Evolutionary conservation across 164 flowering plant species (phyloP).

Genomic region (Piper betle): DNA sequence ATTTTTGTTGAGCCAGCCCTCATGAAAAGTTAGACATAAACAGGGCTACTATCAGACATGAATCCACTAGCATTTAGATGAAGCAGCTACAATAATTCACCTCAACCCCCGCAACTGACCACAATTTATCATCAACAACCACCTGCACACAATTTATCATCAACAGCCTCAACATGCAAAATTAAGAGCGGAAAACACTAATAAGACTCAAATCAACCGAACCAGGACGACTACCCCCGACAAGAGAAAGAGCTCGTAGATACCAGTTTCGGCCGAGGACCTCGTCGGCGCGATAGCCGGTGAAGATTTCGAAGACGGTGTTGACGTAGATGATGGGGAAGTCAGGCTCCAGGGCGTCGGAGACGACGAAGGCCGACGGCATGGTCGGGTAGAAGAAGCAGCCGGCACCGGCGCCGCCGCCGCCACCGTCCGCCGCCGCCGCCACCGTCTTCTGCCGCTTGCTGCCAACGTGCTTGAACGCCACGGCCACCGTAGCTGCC

Average conservation of each 20-base stretch:
- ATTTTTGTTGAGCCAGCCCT: too few relatives aligned
- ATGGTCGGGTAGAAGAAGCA: constrained; percentile 33
- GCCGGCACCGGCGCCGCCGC: constrained; percentile 18
- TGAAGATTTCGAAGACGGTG: constrained; percentile 54
- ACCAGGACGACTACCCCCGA: too few relatives aligned
- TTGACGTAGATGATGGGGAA: constrained; percentile 80
- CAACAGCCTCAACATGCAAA: too few relatives aligned
- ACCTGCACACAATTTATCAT: too few relatives aligned
- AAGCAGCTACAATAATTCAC: too few relatives aligned
- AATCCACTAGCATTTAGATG: too few relatives aligned
- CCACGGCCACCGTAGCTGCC: neutral
- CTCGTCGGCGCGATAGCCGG: constrained; percentile 81
- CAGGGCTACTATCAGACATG: too few relatives aligned
- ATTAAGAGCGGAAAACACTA: too few relatives aligned
- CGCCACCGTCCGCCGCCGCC: constrained; percentile 11
- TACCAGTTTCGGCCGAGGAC: constrained; percentile 88
- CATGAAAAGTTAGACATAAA: too few relatives aligned
- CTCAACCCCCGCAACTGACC: too few relatives aligned
- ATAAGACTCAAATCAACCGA: too few relatives aligned
- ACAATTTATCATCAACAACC: too few relatives aligned
- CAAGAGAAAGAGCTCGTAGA: neutral
- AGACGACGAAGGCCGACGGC: constrained; percentile 63
- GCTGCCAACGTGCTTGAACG: constrained; percentile 2
- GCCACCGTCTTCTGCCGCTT: constrained; percentile 19
- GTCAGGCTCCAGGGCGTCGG: constrained; percentile 79